phyloP scores from a whole-genome alignment of 2,329 filamentous ascomycete species.

The Bipolaris oryzae region DNA sequence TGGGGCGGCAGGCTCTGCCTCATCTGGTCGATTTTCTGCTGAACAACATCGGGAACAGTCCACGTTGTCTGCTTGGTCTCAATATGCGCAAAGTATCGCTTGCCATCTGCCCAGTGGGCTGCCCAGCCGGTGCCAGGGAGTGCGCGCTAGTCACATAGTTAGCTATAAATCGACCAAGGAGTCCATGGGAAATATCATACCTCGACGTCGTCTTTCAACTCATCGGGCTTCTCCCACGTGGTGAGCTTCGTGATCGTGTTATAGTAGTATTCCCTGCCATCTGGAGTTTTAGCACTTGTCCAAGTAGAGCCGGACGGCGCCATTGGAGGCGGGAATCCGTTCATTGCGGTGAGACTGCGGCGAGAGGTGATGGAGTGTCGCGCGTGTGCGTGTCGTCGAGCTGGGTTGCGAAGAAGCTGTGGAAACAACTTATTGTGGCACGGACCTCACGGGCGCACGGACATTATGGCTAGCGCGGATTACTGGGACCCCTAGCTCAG shows the following conservation, averaged over 20 bases:
- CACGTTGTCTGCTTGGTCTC: slow-evolving; percentile 92
- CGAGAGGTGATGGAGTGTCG: slow-evolving; percentile 7
- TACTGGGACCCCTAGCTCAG: slow-evolving; percentile 8
- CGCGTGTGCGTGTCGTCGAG: slow-evolving; percentile 10
- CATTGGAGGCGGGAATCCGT: slow-evolving; percentile 60
- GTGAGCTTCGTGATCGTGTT: slow-evolving; percentile 85
- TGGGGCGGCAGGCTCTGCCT: slow-evolving; percentile 57
- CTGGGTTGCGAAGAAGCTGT: slow-evolving; percentile 6
- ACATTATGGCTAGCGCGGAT: slow-evolving; percentile 2
- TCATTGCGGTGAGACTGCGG: slow-evolving; percentile 56
- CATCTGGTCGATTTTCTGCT: slow-evolving; percentile 78
- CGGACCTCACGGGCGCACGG: slow-evolving; percentile 9
- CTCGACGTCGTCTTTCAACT: slow-evolving; percentile 83
- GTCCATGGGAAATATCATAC: slow-evolving; percentile 53
- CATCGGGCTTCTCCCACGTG: slow-evolving; percentile 92
- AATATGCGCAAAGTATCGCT: slow-evolving; percentile 92
- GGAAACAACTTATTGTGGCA: slow-evolving; percentile 6
- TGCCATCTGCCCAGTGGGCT: slow-evolving; percentile 79
- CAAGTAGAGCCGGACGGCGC: slow-evolving; percentile 60
- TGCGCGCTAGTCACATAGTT: slow-evolving; percentile 65
- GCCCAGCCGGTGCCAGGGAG: slow-evolving; percentile 87
- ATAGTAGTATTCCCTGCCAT: slow-evolving; percentile 90
- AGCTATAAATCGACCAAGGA: slow-evolving; percentile 6
- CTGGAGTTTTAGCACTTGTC: slow-evolving; percentile 80
- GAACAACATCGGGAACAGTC: slow-evolving; percentile 79